Evolutionary conservation across 75 land plant species (phyloP), one percentile per base, ranked within the genome.

Genomic region (Sequoia sempervirens): DNA sequence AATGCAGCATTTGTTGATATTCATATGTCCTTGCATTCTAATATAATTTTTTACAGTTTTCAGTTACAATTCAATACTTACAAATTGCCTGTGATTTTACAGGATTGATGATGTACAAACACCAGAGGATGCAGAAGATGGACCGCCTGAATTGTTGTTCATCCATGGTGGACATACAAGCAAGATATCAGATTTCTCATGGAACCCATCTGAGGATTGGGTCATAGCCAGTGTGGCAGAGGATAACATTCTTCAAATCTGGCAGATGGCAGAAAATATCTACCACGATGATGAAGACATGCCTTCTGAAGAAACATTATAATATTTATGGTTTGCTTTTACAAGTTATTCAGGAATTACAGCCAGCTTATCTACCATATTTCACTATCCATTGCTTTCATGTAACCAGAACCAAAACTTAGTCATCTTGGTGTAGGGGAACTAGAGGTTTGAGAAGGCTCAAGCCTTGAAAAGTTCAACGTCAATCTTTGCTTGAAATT

Each of bases 181-280:
- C 88, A 96, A 96, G 88, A 96, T 96, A 14, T 96, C 98, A 10
- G 98, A 96, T 66, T 96, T 96, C 88, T 94, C 96, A 4, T 96
- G 98, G 98, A 96, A 96, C 80, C 89, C 91, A 32, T 90, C 92
- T 76, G 98, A 96, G 69, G 95, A 94, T 47, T 96, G 96, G 94
- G 93, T 94, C 12, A 85, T 96, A 83, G 93, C 98, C 38, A 96
- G 98, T 80, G 98, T 96, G 20, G 98, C 98, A 5, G 98, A 96
- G 78, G 98, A 96, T 75, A 96, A 96, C 84, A 96, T 96, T 74
- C 92, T 96, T 13, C 98, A 96, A 72, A 94, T 96, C 54, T 96
- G 98, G 98, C 96, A 96, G 83, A 96, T 96, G 98, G 98, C 98
- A 0, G 98, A 96, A 87, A 96, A 96, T 86, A 96, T 96, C 34